Conservation (phyloP, 495 filamentous ascomycete genomes). For the Xylaria palmicola region DNA sequence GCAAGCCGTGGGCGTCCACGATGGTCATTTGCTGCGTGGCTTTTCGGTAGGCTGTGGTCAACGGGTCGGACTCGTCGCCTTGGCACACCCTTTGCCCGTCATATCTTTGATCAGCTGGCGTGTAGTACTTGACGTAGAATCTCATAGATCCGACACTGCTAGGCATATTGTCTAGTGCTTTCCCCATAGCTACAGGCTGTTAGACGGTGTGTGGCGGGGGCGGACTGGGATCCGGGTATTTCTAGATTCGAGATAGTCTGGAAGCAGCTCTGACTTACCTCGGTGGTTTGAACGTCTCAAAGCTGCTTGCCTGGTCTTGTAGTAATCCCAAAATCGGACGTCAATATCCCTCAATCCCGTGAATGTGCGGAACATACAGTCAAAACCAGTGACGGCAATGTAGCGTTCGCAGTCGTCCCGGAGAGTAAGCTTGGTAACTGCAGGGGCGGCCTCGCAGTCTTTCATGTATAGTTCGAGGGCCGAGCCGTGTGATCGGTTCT, state of each 20-base stretch:
- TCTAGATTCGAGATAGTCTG: background rate
- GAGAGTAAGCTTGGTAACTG: conserved; percentile 5
- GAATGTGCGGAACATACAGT: background rate
- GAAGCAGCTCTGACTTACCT: background rate
- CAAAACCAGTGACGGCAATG: background rate
- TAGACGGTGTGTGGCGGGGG: background rate
- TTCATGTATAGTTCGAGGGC: background rate
- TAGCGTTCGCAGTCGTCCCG: conserved; percentile 5
- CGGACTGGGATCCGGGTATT: background rate
- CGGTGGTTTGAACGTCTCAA: background rate
- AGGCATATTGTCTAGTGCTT: background rate
- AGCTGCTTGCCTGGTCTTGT: background rate
- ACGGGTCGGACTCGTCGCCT: background rate
- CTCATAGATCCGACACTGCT: background rate
- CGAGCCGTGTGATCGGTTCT: conserved; percentile 2
- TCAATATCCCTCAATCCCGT: background rate
- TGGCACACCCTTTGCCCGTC: background rate
- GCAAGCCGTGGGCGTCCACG: background rate
- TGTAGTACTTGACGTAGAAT: background rate
- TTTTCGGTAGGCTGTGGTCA: conserved; percentile 2
- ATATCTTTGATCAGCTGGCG: background rate
- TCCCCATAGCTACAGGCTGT: background rate
- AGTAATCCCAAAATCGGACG: background rate
- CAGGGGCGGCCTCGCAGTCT: background rate
- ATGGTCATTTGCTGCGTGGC: conserved; percentile 3